Evolutionary conservation across 441 rosid genomes (phyloP).

Genomic region (Pelargonium fulgidum): DNA sequence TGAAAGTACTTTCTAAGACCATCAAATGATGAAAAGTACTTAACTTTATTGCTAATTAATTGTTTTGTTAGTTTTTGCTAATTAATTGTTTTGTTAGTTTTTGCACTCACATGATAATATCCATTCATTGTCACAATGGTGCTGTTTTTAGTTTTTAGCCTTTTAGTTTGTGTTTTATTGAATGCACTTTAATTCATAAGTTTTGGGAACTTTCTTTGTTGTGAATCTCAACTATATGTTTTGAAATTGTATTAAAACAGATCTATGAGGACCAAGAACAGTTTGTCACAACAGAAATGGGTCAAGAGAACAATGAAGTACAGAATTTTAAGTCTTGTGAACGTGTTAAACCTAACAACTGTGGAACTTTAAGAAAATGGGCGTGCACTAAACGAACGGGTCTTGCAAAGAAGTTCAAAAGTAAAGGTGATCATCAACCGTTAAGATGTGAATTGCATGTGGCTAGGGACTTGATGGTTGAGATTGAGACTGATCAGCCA

Average conservation of each 20-base stretch:
- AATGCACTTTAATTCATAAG: too few relatives aligned
- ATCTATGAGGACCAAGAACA: slow-evolving; percentile 32
- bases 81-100: not conserved
- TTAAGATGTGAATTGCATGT: slow-evolving; percentile 33
- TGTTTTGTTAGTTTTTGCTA: not conserved
- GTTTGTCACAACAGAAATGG: slow-evolving; percentile 28
- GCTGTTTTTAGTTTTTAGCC: not conserved
- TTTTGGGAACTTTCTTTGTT: slow-evolving; percentile 8
- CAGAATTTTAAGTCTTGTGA: slow-evolving; percentile 23
- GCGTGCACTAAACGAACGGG: slow-evolving; percentile 46
- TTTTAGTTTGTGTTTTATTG: not conserved
- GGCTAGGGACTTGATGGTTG: slow-evolving; percentile 36
- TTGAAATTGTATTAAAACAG: slow-evolving; percentile 36
- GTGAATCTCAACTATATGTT: slow-evolving; percentile 19
- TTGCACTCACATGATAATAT: not conserved
- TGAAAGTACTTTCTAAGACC: not conserved
- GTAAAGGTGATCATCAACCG: slow-evolving; percentile 34
- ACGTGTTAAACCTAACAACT: slow-evolving; percentile 29
- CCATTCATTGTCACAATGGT: not conserved
- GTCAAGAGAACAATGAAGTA: slow-evolving; percentile 22
- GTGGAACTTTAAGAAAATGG: slow-evolving; percentile 47
- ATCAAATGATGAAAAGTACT: not conserved
- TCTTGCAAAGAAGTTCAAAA: slow-evolving; percentile 38
- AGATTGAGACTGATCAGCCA: slow-evolving; percentile 38
- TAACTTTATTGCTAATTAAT: not conserved